phyloP scores from a whole-genome alignment of 371 early-diverging fungal genomes.

The Aphelidium insulamus region DNA sequence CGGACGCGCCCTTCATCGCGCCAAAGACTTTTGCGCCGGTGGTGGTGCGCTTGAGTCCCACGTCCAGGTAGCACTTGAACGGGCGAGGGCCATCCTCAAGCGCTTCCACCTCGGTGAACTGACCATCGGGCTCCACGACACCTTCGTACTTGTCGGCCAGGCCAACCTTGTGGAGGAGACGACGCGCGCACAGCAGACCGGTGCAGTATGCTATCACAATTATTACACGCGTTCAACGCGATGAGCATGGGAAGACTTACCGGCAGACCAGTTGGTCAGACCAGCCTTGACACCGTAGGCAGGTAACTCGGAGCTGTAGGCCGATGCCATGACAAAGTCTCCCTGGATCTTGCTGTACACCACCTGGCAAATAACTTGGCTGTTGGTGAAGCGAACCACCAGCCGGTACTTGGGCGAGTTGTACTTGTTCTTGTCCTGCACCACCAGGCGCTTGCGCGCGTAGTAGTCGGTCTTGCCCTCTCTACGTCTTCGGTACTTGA shows the following conservation, averaged over 20 bases:
- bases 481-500: slow-evolving; percentile 91
- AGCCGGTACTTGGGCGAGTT: slow-evolving; percentile 99
- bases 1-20: slow-evolving; percentile 99
- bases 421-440: slow-evolving; percentile 99
- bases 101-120: slow-evolving; percentile 69
- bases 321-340: slow-evolving; percentile 91
- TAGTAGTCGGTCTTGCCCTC: slow-evolving; percentile 99
- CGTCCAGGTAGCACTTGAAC: slow-evolving; percentile 98
- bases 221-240: neutral
- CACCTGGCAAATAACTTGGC: slow-evolving; percentile 93
- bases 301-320: slow-evolving; percentile 97
- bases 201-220: slow-evolving; percentile 66
- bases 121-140: slow-evolving; percentile 83
- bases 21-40: slow-evolving; percentile 98
- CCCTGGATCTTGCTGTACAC: slow-evolving; percentile 97
- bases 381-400: slow-evolving; percentile 99
- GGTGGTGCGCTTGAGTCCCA: slow-evolving; percentile 96
- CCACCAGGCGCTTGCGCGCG: slow-evolving; percentile 94
- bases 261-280: slow-evolving; percentile 99
- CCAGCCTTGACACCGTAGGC: slow-evolving; percentile 97
- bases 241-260: slow-evolving; percentile 4
- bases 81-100: slow-evolving; percentile 91
- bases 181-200: slow-evolving; percentile 94
- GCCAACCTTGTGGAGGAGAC: slow-evolving; percentile 87
- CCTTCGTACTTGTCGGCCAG: slow-evolving; percentile 90